Percentiles rank a stretch among this genome's conserved stretches.
phyloP scores from a whole-genome alignment of 108 stramenopile species.

The Discostella pseudostelligera region DNA sequence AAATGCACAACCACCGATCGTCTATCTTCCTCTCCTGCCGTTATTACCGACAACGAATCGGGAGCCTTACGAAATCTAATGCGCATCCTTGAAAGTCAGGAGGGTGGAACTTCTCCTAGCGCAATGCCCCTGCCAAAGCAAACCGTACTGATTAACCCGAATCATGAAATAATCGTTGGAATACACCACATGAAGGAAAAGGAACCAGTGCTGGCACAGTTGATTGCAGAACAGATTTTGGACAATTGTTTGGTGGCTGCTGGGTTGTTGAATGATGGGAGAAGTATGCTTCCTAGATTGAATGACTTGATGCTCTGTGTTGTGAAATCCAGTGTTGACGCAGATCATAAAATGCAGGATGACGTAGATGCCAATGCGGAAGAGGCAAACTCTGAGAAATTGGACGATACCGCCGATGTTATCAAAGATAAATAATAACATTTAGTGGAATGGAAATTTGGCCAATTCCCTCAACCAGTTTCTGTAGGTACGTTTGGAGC shows the following conservation, averaged over 20 bases:
- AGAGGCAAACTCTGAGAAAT: background rate
- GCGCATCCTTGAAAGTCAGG: slow-evolving; percentile 93
- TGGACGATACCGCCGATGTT: background rate
- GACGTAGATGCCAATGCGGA: background rate
- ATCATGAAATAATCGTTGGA: slow-evolving; percentile 90
- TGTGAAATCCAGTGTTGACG: slow-evolving; percentile 62
- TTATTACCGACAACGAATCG: slow-evolving; percentile 97
- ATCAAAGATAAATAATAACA: slow-evolving; percentile 5
- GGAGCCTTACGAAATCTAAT: slow-evolving; percentile 96
- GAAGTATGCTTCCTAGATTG: slow-evolving; percentile 92
- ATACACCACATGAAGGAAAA: slow-evolving; percentile 60
- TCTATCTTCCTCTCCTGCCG: slow-evolving; percentile 90
- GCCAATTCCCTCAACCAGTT: background rate
- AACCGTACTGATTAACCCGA: slow-evolving; percentile 95
- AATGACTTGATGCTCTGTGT: slow-evolving; percentile 84
- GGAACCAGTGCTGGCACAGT: slow-evolving; percentile 73
- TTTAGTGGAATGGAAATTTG: background rate
- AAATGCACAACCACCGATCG: slow-evolving; percentile 84
- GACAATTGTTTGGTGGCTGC: slow-evolving; percentile 98
- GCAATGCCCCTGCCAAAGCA: slow-evolving; percentile 90
- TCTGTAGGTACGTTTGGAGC: background rate
- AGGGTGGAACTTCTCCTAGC: slow-evolving; percentile 57
- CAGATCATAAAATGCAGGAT: background rate
- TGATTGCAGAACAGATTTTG: slow-evolving; percentile 91
- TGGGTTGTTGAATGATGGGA: slow-evolving; percentile 93